Evolutionary conservation across 441 rosid species (phyloP).

Genomic region (Brassica hybrid): DNA sequence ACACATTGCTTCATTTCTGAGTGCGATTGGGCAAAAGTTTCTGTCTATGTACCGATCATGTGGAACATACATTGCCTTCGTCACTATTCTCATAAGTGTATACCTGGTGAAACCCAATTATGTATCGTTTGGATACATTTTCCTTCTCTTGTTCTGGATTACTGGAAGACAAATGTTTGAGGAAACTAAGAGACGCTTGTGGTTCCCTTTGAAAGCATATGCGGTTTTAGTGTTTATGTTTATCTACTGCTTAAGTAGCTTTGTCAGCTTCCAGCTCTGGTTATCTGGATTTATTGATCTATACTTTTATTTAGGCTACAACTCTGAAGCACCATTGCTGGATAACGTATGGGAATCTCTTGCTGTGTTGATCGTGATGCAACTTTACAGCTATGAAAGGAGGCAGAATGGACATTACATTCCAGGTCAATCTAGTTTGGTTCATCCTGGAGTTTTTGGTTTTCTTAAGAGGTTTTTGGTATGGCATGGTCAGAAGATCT

Average conservation of each 20-base stretch:
- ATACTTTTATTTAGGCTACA: slow-evolving; percentile 80
- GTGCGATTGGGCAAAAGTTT: slow-evolving; percentile 91
- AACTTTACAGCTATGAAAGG: slow-evolving; percentile 98
- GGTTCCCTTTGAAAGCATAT: slow-evolving; percentile 93
- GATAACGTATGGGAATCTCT: slow-evolving; percentile 96
- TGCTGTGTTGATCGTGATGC: slow-evolving; percentile 97
- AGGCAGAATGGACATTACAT: slow-evolving; percentile 81
- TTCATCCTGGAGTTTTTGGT: slow-evolving; percentile 70
- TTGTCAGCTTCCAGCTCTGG: slow-evolving; percentile 80
- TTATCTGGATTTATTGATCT: slow-evolving; percentile 76
- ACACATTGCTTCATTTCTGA: slow-evolving; percentile 81
- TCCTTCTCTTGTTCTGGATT: slow-evolving; percentile 94
- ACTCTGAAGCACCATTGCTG: slow-evolving; percentile 73
- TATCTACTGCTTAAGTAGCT: slow-evolving; percentile 91
- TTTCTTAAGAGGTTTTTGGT: slow-evolving; percentile 77
- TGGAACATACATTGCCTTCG: slow-evolving; percentile 95
- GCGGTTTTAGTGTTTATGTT: slow-evolving; percentile 81
- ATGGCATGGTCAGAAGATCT: slow-evolving; percentile 97
- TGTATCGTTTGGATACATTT: slow-evolving; percentile 95
- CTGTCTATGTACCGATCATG: slow-evolving; percentile 87
- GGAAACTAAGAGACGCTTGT: slow-evolving; percentile 81
- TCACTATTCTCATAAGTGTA: slow-evolving; percentile 92
- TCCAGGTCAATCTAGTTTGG: slow-evolving; percentile 55
- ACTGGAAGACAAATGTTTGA: slow-evolving; percentile 96
- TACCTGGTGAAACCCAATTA: slow-evolving; percentile 90